A percentile compares a stretch with the other conserved stretches of the same genome.
phyloP scores from a whole-genome alignment of 495 filamentous ascomycete genomes.

The Filosporella fistucella region DNA sequence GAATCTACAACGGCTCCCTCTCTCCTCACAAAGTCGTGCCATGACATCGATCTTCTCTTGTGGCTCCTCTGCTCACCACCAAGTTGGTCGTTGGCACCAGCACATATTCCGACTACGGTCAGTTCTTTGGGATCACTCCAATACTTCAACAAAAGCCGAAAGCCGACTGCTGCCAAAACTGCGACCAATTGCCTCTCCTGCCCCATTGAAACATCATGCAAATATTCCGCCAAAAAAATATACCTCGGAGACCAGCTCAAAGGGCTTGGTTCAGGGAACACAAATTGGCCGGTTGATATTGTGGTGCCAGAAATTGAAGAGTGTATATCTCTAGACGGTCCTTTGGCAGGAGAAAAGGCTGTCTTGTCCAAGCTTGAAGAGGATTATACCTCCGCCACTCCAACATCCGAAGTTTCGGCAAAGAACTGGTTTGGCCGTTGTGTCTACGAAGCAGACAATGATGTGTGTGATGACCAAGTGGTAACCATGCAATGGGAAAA shows the following conservation, averaged over 20 bases:
- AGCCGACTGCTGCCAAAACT: constrained; percentile 64
- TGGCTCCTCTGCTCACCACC: constrained; percentile 78
- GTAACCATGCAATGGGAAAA: constrained; percentile 85
- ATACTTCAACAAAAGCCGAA: constrained; percentile 68
- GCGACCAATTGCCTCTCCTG: constrained; percentile 91
- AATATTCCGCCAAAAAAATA: constrained; percentile 77
- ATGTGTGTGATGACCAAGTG: constrained; percentile 86
- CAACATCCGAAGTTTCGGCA: constrained; percentile 46
- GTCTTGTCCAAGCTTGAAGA: constrained; percentile 53
- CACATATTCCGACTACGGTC: constrained; percentile 72
- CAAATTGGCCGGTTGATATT: constrained; percentile 79
- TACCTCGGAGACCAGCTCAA: constrained; percentile 53
- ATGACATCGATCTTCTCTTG: constrained; percentile 86
- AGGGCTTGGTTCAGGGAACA: constrained; percentile 50
- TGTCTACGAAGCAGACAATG: constrained; percentile 88
- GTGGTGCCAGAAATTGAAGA: constrained; percentile 91
- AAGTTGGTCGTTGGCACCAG: constrained; percentile 31
- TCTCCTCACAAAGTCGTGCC: constrained; percentile 89
- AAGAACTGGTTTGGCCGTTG: constrained; percentile 89
- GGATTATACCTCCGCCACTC: constrained; percentile 59
- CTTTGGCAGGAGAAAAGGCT: constrained; percentile 34
- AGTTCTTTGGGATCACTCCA: constrained; percentile 66
- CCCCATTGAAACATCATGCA: constrained; percentile 64
- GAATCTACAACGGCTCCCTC: constrained; percentile 67
- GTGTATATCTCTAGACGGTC: constrained; percentile 31